These are phyloP conservation scores for Protomyces arabidopsidicola DNA, from an alignment of 1,139 yeast species.

Conservation along the genomic window DNA sequence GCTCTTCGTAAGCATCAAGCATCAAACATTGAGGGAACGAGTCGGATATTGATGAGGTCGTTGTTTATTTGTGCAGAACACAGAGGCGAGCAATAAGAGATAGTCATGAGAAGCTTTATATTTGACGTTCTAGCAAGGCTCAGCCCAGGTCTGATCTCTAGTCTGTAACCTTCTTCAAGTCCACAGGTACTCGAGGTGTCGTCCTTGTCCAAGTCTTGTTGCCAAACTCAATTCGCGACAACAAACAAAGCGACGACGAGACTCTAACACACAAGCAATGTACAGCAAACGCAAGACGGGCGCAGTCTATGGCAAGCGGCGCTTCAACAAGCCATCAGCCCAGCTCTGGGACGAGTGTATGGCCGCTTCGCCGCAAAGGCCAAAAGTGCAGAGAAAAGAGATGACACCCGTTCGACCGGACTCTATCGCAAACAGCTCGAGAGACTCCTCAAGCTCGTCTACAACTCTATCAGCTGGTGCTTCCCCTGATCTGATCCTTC, in stretches of 20 bases:
- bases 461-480: neutral
- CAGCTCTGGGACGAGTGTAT: constrained; percentile 18
- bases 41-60: too few species aligned
- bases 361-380: constrained; percentile 8
- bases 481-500: neutral
- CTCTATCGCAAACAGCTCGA: neutral
- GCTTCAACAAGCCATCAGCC: neutral
- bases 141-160: too few species aligned
- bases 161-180: too few species aligned
- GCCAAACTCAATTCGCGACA: neutral
- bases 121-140: too few species aligned
- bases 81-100: too few species aligned
- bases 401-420: neutral
- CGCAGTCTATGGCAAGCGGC: constrained; percentile 15
- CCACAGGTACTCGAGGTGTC: too few species aligned
- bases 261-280: neutral
- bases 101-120: too few species aligned
- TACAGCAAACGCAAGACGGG: constrained; percentile 4
- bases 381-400: neutral
- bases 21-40: too few species aligned
- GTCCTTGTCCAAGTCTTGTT: neutral
- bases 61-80: too few species aligned
- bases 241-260: neutral
- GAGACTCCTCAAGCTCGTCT: neutral
- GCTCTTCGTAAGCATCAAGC: too few species aligned